A percentile compares a stretch with the other conserved stretches of the same genome.
phyloP scores from a whole-genome alignment of 2,329 filamentous ascomycete genomes.

The Aphanoascus verrucosus region DNA sequence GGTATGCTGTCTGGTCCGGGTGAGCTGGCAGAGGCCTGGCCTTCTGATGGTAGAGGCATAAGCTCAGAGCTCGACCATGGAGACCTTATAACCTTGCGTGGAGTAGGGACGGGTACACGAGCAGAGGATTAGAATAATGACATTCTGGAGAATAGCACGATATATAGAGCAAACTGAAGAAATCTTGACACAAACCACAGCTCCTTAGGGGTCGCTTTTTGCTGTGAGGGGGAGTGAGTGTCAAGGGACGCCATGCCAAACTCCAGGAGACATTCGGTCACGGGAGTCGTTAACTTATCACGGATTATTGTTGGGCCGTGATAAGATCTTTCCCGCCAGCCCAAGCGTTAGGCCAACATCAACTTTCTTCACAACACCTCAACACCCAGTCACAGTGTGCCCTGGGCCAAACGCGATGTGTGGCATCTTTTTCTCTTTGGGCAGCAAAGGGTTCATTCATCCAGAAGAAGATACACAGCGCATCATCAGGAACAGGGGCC shows the following conservation, averaged over 20 bases:
- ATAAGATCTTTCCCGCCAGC: not conserved
- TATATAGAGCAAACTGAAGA: not conserved
- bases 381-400: not conserved
- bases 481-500: slow-evolving; percentile 34
- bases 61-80: not conserved
- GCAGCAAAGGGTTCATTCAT: slow-evolving; percentile 22
- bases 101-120: not conserved
- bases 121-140: not conserved
- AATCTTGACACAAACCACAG: not conserved
- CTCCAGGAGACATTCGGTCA: not conserved
- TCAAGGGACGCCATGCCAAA: not conserved
- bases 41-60: slow-evolving; percentile 5
- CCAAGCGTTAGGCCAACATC: too few relatives aligned
- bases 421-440: slow-evolving; percentile 45
- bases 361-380: too few relatives aligned
- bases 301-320: slow-evolving; percentile 4
- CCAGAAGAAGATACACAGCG: slow-evolving; percentile 26
- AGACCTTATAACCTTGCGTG: not conserved
- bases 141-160: not conserved
- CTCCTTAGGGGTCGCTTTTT: not conserved
- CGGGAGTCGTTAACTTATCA: not conserved
- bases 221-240: not conserved
- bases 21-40: not conserved
- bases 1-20: not conserved
- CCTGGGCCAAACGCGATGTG: slow-evolving; percentile 26